phyloP scores from a whole-genome alignment of 192 early-diverging fungal genomes.

The Backusella liffmaniae region DNA sequence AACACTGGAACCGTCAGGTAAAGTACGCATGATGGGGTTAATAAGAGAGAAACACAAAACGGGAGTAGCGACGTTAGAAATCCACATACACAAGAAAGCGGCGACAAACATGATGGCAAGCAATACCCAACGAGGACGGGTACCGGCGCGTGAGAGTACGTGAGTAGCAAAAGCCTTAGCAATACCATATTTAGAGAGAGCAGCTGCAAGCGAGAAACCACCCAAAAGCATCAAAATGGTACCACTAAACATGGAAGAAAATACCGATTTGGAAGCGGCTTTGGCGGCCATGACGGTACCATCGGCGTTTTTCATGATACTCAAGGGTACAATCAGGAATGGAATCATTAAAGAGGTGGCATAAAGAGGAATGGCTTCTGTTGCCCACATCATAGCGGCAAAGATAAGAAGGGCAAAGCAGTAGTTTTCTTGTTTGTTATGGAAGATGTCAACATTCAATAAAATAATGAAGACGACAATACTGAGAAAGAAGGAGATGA shows the following conservation, averaged over 20 bases:
- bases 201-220: conserved; percentile 75
- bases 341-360: conserved; percentile 71
- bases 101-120: conserved; percentile 77
- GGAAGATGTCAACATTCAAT: conserved; percentile 61
- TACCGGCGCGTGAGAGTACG: conserved; percentile 70
- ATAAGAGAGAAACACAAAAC: conserved; percentile 74
- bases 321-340: conserved; percentile 60
- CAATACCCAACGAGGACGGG: conserved; percentile 63
- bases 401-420: conserved; percentile 89
- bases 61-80: conserved; percentile 78
- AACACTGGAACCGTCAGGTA: conserved; percentile 59
- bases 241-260: conserved; percentile 74
- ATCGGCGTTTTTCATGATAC: conserved; percentile 56
- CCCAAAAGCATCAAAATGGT: conserved; percentile 79
- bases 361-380: conserved; percentile 76
- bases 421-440: conserved; percentile 67
- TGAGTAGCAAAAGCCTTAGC: conserved; percentile 66
- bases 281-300: conserved; percentile 46
- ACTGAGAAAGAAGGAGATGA: conserved; percentile 44
- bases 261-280: conserved; percentile 62
- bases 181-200: conserved; percentile 73
- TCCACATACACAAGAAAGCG: conserved; percentile 78
- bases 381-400: conserved; percentile 85
- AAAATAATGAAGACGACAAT: conserved; percentile 56
- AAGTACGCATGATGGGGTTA: conserved; percentile 69